phyloP scores from a whole-genome alignment of 805 yeast genomes.

The Candida parachauliodes region DNA sequence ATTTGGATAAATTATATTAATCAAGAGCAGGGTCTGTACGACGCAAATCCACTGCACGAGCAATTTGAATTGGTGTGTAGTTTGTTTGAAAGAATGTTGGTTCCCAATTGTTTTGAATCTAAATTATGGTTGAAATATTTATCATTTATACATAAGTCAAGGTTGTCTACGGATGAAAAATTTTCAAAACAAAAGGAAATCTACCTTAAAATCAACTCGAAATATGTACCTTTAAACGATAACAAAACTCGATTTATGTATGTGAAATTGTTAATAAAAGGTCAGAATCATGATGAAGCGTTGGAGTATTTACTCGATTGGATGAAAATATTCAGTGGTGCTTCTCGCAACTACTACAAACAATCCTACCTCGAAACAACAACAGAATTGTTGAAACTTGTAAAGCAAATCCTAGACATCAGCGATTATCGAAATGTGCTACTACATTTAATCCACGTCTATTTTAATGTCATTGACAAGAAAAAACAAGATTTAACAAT shows the following conservation, averaged over 20 bases:
- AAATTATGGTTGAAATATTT: conserved; percentile 68
- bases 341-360: conserved; percentile 11
- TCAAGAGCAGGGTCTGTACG: conserved; percentile 40
- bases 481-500: conserved; percentile 4
- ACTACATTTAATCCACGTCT: conserved; percentile 3
- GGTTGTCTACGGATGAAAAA: conserved; percentile 14
- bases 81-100: conserved; percentile 69
- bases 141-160: conserved; percentile 43
- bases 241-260: conserved; percentile 23
- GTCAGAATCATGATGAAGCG: conserved; percentile 17
- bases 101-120: conserved; percentile 60
- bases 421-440: neutral
- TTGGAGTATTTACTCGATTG: conserved; percentile 26
- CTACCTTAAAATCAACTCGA: conserved; percentile 50
- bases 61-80: conserved; percentile 32
- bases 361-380: conserved; percentile 17
- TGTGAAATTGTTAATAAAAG: conserved; percentile 18
- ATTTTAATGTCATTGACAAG: conserved; percentile 6
- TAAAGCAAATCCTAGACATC: conserved; percentile 1
- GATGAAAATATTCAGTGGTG: conserved; percentile 22
- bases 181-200: conserved; percentile 34
- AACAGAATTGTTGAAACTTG: conserved; percentile 9
- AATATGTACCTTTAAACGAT: conserved; percentile 32
- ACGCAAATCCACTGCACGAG: conserved; percentile 1
- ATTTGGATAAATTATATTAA: conserved; percentile 65